Base-by-base conservation (phyloP, 345 rosid species). In the Salix dunnii region DNA sequence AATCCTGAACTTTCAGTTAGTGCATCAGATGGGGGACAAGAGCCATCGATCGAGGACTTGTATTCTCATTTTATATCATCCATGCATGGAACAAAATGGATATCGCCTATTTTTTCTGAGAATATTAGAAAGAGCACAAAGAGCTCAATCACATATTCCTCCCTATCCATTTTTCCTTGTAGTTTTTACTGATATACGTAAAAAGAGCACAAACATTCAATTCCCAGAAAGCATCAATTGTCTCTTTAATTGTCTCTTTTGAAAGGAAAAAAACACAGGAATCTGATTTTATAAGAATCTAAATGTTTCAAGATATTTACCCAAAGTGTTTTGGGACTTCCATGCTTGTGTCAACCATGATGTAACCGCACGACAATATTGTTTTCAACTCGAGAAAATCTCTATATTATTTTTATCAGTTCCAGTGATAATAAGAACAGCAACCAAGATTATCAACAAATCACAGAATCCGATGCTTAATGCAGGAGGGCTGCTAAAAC, bases 381-480 rank as follows among this genome's bases (percentile, higher is more conserved):
- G 36, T 30, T 49, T 48, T 30, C 21, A n/a, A 9, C 62, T 33
- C 1, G 23, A 49, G 28, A 42, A 21, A 27, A 2, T 27, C 66
- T 51, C 10, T 18, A n/a, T n/a, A 30, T 63, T 42, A 46, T 43
- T 6, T 28, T 63, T 18, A n/a, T n/a, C n/a, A n/a, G n/a, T n/a
- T n/a, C n/a, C n/a, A n/a, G n/a, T n/a, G n/a, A n/a, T n/a, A n/a
- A n/a, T n/a, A n/a, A n/a, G n/a, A 33, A 33, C 36, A 33, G 6
- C 77, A 74, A 63, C 11, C 42, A 16, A 73, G 55, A 73, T 43
- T 28, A 74, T 30, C 70, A 62, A 64, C 77, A 64, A 73, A 61
- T 16, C 9, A 38, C 31, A 51, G 78, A 75, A 75, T 75, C 78
- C 72, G 51, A 75, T 67, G 78, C 69, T 74, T 46, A 66, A 74